Base-by-base conservation (phyloP, 1,284 basidiomycete genomes). In the Cryptococcus wingfieldii region DNA sequence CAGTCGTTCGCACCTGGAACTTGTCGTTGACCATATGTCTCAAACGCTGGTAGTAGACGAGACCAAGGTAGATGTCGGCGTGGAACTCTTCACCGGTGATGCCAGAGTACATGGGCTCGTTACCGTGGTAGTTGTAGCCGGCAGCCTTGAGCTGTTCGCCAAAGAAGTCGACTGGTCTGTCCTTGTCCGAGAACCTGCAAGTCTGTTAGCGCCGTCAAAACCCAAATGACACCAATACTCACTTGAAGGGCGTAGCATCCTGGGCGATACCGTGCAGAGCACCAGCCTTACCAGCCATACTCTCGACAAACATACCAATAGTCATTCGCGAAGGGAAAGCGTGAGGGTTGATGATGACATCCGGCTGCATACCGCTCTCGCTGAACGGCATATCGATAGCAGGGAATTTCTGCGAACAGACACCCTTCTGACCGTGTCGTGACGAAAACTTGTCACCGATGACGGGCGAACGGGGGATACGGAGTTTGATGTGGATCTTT, bases 21-120 rank as follows among this genome's bases (percentile, higher is more conserved):
- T 99, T 98, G 82, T 99, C 96, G 68, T 97, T 83, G 53, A 99
- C 96, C 96, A 98, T 98, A 83, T 98, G 96, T 66, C 96, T 86
- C 59, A 99, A 82, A 59, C 96, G 88, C 77, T 99, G 96, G 78
- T 99, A 99, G 80, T 97, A 98, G 51, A 98, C 95, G 46, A 97
- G 87, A 23, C 96, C 96, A 60, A 98, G 84, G 78, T 98, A 98
- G 70, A 99, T 99, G 75, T 99, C 96, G 4, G 95, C 94, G 18
- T 89, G 87, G 76, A 99, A 97, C 79, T 98, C 96, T 78, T 98
- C 84, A 19, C 96, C 96, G 7, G 96, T 98, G 74, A 98, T 96
- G 39, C 96, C 96, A 59, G 94, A 98, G 78, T 99, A 99, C 96
- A 99, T 98, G 8, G 96, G 94, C 77, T 98, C 96, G 79, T 98